Evolutionary conservation across 2,329 filamentous ascomycete genomes (phyloP), one percentile per base, ranked within the genome.

Genomic region (Paramyrothecium roridum): DNA sequence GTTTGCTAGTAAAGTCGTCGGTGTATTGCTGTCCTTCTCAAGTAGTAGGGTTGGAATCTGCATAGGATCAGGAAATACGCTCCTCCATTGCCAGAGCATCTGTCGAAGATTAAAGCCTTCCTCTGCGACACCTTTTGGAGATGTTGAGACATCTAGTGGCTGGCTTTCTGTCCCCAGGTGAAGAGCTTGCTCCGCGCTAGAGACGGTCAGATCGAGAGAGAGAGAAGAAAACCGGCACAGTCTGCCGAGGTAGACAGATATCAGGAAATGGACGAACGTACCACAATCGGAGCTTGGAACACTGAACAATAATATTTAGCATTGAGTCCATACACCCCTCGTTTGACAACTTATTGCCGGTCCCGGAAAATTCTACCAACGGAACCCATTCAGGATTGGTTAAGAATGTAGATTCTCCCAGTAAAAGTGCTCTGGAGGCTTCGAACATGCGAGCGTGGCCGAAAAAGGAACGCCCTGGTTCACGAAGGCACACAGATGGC

Each of bases 371-470:
- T 12, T 2, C 1, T 51, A n/a, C n/a, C n/a, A n/a, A n/a, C n/a
- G n/a, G n/a, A n/a, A n/a, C 56, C 70, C 70, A 72, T 3, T 61
- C 62, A 0, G 61, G 23, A 1, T 46, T 20, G 1, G 65, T 60
- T 1, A 72, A 63, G 17, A 70, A 69, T 0, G 62, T 65, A 0
- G 61, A 33, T 4, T 67, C 61, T 3, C 71, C 70, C 20, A 67
- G 70, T 0, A 72, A 61, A 4, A 71, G 68, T 0, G 68, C 62
- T 2, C 69, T 52, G 19, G 67, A 70, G 19, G 68, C 63, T 43
- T 72, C 70, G 3, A 72, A 71, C 1, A 69, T 60, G 7, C 61
- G 63, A 1, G 68, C 63, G 20, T 73, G 68, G 0, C 60, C 50
- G 1, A 72, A 72, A 48, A 73, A 71, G 0, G 59, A 54, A 2